Evolutionary conservation across 441 rosid genomes (phyloP).

Genomic region (Theobroma grandiflorum): DNA sequence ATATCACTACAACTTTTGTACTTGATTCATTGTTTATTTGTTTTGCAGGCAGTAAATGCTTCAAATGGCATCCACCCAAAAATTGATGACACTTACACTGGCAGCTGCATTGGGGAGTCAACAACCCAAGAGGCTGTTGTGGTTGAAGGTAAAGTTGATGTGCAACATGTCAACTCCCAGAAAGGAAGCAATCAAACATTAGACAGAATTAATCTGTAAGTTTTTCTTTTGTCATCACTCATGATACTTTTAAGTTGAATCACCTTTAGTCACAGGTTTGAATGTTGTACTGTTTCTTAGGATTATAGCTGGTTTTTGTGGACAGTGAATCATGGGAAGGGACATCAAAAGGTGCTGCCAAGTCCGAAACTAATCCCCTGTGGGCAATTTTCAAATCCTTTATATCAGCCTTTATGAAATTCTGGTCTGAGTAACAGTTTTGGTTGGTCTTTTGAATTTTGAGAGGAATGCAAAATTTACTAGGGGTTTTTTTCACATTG

Average conservation of each 20-base stretch:
- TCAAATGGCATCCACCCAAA: slow-evolving; percentile 36
- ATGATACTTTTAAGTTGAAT: background rate
- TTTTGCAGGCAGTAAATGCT: slow-evolving; percentile 52
- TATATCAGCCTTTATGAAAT: slow-evolving; percentile 65
- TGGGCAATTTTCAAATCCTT: slow-evolving; percentile 60
- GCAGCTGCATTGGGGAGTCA: slow-evolving; percentile 29
- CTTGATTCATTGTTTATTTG: background rate
- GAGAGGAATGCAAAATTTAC: background rate
- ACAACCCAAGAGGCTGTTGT: slow-evolving; percentile 28
- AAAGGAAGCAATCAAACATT: slow-evolving; percentile 55
- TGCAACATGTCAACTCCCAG: slow-evolving; percentile 38
- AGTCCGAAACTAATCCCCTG: slow-evolving; percentile 56
- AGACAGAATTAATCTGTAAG: slow-evolving; percentile 86
- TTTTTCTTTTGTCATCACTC: background rate
- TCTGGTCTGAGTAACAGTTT: slow-evolving; percentile 70
- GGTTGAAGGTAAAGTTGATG: slow-evolving; percentile 39
- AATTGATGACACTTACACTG: slow-evolving; percentile 20
- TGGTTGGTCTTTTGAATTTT: background rate
- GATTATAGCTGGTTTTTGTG: slow-evolving; percentile 21
- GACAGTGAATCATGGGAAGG: slow-evolving; percentile 85
- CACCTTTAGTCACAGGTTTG: background rate
- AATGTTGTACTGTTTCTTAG: background rate
- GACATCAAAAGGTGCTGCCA: slow-evolving; percentile 42
- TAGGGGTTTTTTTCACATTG: background rate
- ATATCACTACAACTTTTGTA: background rate